phyloP scores from a whole-genome alignment of 331 rosid genomes.

The Quercus phellos region DNA sequence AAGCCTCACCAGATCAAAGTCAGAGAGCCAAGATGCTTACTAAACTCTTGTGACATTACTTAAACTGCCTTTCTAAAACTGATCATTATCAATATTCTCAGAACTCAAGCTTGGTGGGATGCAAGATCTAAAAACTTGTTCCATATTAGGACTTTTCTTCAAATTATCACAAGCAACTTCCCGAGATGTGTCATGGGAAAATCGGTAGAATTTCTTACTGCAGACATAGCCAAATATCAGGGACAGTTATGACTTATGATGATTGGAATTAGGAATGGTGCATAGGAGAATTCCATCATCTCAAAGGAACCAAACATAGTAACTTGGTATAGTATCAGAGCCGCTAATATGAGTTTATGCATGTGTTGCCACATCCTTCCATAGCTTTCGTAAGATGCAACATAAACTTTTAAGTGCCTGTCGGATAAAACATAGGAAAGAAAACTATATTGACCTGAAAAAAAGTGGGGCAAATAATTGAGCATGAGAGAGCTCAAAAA shows the following conservation, averaged over 20 bases:
- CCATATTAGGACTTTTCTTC: slow-evolving; percentile 69
- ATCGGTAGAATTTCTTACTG: slow-evolving; percentile 60
- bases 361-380: slow-evolving; percentile 96
- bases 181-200: slow-evolving; percentile 45
- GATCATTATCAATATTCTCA: slow-evolving; percentile 57
- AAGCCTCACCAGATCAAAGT: too few species aligned
- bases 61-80: too few species aligned
- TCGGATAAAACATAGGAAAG: slow-evolving; percentile 11
- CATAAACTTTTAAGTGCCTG: slow-evolving; percentile 83
- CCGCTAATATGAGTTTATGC: slow-evolving; percentile 50
- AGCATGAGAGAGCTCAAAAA: not conserved
- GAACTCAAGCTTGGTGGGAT: slow-evolving; percentile 73
- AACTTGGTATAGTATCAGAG: slow-evolving; percentile 65
- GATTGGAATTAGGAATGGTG: slow-evolving; percentile 56
- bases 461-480: not conserved
- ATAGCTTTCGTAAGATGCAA: slow-evolving; percentile 69
- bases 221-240: slow-evolving; percentile 39
- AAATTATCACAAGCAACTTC: slow-evolving; percentile 44
- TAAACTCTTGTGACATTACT: too few species aligned
- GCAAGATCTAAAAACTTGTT: slow-evolving; percentile 52
- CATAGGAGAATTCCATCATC: slow-evolving; percentile 43
- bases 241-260: slow-evolving; percentile 36
- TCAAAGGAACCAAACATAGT: slow-evolving; percentile 78
- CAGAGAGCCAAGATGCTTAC: too few species aligned
- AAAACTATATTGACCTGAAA: not conserved